Evolutionary conservation across 164 flowering plant species (phyloP).

Genomic region (Vitis amurensis): DNA sequence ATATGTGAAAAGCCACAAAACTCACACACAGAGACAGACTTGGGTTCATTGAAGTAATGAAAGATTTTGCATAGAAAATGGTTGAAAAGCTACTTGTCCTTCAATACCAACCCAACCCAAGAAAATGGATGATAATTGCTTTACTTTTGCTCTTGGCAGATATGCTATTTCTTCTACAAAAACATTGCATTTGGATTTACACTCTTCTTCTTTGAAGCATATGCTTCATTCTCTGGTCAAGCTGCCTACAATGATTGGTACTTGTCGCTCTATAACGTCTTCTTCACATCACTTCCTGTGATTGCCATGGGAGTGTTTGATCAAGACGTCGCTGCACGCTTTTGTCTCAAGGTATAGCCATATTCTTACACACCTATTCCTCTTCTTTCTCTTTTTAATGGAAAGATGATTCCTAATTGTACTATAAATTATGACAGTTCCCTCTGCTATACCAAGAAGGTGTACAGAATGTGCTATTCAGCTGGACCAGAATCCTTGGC

Average conservation of each 20-base stretch:
- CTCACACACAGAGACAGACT: too few species aligned
- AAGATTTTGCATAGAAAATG: too few species aligned
- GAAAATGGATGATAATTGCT: not conserved
- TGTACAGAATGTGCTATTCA: conserved; percentile 49
- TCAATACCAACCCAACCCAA: not conserved
- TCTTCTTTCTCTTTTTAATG: not conserved
- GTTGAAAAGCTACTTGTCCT: too few species aligned
- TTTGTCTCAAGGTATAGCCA: conserved; percentile 44
- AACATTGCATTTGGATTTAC: conserved; percentile 58
- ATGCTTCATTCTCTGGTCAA: conserved; percentile 59
- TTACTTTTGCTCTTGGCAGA: conserved; percentile 29
- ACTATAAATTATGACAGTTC: conserved; percentile 31
- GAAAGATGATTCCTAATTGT: not conserved
- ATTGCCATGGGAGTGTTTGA: conserved; percentile 63
- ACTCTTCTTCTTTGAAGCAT: conserved; percentile 51
- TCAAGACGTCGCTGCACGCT: conserved; percentile 51
- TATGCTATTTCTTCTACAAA: conserved; percentile 66
- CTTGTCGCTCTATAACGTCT: conserved; percentile 52
- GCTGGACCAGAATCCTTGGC: conserved; percentile 47
- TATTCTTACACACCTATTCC: not conserved
- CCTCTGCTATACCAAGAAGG: conserved; percentile 64
- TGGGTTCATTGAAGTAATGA: not conserved
- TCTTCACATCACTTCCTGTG: conserved; percentile 65
- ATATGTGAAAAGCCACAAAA: too few species aligned
- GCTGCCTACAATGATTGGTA: conserved; percentile 56